Conservation (phyloP, 441 rosid genomes). For the Croton laevigatus region DNA sequence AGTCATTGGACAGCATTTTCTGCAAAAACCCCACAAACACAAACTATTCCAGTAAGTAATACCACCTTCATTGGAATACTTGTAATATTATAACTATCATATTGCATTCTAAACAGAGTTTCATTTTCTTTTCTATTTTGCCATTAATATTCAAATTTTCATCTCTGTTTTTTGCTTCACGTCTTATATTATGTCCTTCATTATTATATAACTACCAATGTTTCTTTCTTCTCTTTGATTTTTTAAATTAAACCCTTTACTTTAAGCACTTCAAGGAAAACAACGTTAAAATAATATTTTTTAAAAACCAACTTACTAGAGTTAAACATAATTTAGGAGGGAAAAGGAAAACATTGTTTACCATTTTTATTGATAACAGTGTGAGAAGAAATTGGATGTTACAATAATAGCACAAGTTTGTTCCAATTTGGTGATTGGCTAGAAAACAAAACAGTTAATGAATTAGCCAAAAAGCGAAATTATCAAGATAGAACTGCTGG, state of each 20-base stretch:
- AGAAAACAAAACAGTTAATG: neutral
- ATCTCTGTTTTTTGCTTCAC: too few relatives aligned
- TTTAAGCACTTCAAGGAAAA: neutral
- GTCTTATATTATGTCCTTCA: too few relatives aligned
- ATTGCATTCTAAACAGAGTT: too few relatives aligned
- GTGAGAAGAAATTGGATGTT: too few relatives aligned
- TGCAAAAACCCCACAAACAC: conserved; percentile 1
- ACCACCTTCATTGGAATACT: neutral
- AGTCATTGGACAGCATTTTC: conserved; percentile 3
- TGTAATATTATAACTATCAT: too few relatives aligned
- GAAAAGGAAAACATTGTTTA: neutral
- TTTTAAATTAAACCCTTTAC: too few relatives aligned
- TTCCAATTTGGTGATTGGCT: neutral
- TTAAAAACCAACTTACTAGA: conserved; percentile 2
- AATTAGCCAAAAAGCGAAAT: neutral
- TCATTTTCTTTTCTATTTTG: too few relatives aligned
- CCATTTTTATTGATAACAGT: neutral
- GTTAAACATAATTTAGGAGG: conserved; percentile 1
- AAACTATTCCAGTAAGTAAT: neutral
- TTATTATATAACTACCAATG: too few relatives aligned
- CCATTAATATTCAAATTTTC: too few relatives aligned
- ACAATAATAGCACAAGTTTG: too few relatives aligned
- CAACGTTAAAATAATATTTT: neutral
- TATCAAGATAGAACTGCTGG: neutral
- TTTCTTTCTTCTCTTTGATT: neutral